Conservation (phyloP, 305 asterid species). For the Solanum aculeatissimum region DNA sequence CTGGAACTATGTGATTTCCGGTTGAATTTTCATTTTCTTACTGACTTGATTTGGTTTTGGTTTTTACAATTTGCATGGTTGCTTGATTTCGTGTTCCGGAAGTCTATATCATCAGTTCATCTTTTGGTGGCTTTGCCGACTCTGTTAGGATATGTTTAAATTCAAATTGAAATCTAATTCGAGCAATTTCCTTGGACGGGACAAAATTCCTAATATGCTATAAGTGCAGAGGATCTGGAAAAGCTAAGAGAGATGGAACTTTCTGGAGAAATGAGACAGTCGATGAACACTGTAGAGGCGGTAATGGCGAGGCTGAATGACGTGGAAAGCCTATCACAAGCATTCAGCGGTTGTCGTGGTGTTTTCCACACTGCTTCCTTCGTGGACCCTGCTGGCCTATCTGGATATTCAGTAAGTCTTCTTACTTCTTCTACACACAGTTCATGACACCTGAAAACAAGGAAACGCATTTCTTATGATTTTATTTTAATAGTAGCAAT, state of each 20-base stretch:
- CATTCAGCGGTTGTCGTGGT: constrained; percentile 68
- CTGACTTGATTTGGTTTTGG: background rate
- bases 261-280: constrained; percentile 64
- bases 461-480: background rate
- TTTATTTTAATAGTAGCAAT: background rate
- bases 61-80: background rate
- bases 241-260: constrained; percentile 68
- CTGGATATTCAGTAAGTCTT: constrained; percentile 79
- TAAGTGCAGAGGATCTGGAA: constrained; percentile 74
- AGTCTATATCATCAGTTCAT: background rate
- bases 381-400: constrained; percentile 78
- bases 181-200: background rate
- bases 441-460: background rate
- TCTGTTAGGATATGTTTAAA: background rate
- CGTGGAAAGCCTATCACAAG: constrained; percentile 41
- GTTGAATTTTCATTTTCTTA: background rate
- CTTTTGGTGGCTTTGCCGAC: background rate
- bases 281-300: constrained; percentile 40
- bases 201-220: background rate
- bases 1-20: background rate
- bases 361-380: constrained; percentile 82
- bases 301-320: constrained; percentile 53
- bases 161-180: background rate
- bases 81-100: background rate
- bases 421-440: background rate